These are phyloP conservation scores for Fusarium pseudograminearum DNA, from an alignment of 2,329 filamentous ascomycete genomes.

Conservation along the genomic window DNA sequence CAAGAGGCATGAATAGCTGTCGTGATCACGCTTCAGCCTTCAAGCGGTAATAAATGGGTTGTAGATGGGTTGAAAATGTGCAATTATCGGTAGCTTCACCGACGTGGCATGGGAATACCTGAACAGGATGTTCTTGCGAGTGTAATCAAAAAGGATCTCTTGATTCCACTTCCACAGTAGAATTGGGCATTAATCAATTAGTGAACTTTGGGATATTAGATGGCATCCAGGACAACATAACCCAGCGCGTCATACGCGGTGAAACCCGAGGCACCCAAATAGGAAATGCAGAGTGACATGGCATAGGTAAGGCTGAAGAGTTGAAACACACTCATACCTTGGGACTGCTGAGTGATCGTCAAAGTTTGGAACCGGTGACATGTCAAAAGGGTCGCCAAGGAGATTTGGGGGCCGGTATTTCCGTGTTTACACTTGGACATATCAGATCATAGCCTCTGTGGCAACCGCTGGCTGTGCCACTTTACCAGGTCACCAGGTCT, in stretches of 20 bases:
- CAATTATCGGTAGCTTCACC: neutral
- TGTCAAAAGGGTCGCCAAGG: neutral
- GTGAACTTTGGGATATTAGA: neutral
- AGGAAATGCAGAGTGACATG: neutral
- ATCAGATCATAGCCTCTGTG: neutral
- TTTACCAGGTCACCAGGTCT: neutral
- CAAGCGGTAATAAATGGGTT: neutral
- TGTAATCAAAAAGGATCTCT: neutral
- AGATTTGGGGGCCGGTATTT: neutral
- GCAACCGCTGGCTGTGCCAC: neutral
- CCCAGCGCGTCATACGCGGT: neutral
- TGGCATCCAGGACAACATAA: neutral
- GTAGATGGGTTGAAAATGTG: conserved; percentile 23
- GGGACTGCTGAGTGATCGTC: neutral
- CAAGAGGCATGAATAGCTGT: conserved; percentile 4
- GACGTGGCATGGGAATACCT: conserved; percentile 34
- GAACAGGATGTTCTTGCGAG: neutral
- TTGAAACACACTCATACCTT: neutral
- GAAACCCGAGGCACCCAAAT: neutral
- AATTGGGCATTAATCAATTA: conserved; percentile 4
- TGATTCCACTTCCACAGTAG: neutral
- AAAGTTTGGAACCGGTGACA: neutral
- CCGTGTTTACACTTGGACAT: neutral
- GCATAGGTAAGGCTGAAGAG: neutral
- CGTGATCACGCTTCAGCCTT: neutral